Percentiles rank a stretch among this genome's conserved stretches.
Conservation (phyloP, 495 filamentous ascomycete genomes). For the Podospora sp. region DNA sequence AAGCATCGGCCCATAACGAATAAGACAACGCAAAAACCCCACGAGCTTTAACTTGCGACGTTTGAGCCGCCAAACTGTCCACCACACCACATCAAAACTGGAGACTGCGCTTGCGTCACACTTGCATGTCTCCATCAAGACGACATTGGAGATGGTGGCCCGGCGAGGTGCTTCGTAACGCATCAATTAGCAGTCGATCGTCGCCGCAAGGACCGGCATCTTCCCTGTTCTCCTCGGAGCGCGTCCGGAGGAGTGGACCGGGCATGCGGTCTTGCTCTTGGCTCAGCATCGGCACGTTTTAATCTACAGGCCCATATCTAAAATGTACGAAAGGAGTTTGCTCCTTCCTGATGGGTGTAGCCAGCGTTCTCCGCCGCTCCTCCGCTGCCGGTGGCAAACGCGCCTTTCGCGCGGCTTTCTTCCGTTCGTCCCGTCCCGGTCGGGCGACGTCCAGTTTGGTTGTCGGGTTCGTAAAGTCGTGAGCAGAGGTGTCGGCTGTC, state of each 20-base stretch:
- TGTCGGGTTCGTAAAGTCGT: not conserved
- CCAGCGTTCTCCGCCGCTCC: constrained; percentile 8
- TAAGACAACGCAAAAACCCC: constrained; percentile 42
- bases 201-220: constrained; percentile 16
- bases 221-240: constrained; percentile 5
- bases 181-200: constrained; percentile 19
- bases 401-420: not conserved
- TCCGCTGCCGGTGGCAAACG: constrained; percentile 7
- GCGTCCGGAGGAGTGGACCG: constrained; percentile 13
- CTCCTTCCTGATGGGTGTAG: constrained; percentile 45
- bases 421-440: not conserved
- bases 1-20: constrained; percentile 37
- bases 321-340: constrained; percentile 41
- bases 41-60: constrained; percentile 38
- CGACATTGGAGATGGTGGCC: not conserved
- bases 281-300: constrained; percentile 23
- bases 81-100: constrained; percentile 4
- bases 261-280: constrained; percentile 20
- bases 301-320: constrained; percentile 45
- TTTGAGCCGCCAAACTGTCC: constrained; percentile 13
- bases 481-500: not conserved
- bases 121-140: constrained; percentile 18
- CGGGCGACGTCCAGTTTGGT: not conserved
- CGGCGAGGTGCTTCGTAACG: not conserved
- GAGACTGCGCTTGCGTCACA: not conserved